These are phyloP conservation scores for Maudiozyma bulderi DNA, from an alignment of 805 yeast genomes.

Conservation along the genomic window DNA sequence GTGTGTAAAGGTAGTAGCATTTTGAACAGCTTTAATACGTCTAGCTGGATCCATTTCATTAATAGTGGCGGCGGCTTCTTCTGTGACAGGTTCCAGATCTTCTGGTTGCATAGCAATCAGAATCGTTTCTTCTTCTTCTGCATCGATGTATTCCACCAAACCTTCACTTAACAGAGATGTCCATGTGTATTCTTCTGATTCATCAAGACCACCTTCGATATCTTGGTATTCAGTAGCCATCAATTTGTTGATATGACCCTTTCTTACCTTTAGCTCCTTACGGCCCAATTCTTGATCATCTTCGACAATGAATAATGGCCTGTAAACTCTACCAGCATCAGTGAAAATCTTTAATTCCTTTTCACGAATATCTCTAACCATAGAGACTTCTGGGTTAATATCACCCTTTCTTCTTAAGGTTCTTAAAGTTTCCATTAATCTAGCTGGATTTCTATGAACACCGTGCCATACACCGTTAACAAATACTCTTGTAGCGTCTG, in stretches of 20 bases:
- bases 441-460: slow-evolving; percentile 93
- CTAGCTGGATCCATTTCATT: slow-evolving; percentile 46
- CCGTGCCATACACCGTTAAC: slow-evolving; percentile 99
- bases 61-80: slow-evolving; percentile 35
- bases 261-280: slow-evolving; percentile 68
- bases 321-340: slow-evolving; percentile 96
- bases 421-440: slow-evolving; percentile 81
- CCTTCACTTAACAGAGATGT: slow-evolving; percentile 73
- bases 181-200: slow-evolving; percentile 70
- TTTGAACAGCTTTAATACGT: slow-evolving; percentile 69
- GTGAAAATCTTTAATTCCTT: slow-evolving; percentile 93
- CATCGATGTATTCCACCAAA: slow-evolving; percentile 92
- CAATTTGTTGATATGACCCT: slow-evolving; percentile 71
- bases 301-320: slow-evolving; percentile 90
- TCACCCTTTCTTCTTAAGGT: slow-evolving; percentile 91
- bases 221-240: slow-evolving; percentile 53
- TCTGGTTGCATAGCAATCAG: slow-evolving; percentile 99
- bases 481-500: slow-evolving; percentile 86
- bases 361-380: slow-evolving; percentile 93
- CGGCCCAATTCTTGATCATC: slow-evolving; percentile 62
- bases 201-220: slow-evolving; percentile 41
- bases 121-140: slow-evolving; percentile 97
- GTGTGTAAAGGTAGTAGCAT: slow-evolving; percentile 84
- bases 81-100: slow-evolving; percentile 63
- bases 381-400: slow-evolving; percentile 90